Conservation (phyloP, 768 basidiomycete species). For the Lactarius trivialis region DNA sequence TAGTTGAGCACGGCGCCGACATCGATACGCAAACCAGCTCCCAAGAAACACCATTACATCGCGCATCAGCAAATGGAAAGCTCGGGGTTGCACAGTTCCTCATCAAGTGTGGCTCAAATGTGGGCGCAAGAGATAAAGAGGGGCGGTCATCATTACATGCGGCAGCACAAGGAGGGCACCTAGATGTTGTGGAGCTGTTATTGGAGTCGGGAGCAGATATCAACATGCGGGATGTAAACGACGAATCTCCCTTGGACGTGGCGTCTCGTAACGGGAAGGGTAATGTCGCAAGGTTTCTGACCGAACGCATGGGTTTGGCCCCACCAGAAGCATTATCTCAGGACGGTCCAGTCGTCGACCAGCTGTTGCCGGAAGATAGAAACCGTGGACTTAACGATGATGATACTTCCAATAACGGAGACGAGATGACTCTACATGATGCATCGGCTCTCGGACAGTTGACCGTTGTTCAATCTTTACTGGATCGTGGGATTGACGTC, state of each 20-base stretch:
- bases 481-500: not conserved
- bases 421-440: not conserved
- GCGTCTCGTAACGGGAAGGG: not conserved
- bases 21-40: not conserved
- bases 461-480: not conserved
- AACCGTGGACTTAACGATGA: not conserved
- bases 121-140: not conserved
- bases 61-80: accelerated
- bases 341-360: not conserved
- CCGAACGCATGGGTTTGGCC: not conserved
- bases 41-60: not conserved
- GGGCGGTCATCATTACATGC: not conserved
- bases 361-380: not conserved
- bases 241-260: not conserved
- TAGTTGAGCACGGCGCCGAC: not conserved
- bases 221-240: not conserved
- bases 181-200: not conserved
- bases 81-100: not conserved
- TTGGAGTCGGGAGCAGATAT: not conserved
- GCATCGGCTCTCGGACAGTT: not conserved
- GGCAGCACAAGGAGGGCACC: not conserved
- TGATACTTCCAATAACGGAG: not conserved
- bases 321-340: not conserved
- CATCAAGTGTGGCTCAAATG: not conserved
- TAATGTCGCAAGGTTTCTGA: not conserved